Evolutionary conservation across 139 green algal species (phyloP), one percentile per base, ranked within the genome.

Genomic region (Edaphochlamys debaryana): DNA sequence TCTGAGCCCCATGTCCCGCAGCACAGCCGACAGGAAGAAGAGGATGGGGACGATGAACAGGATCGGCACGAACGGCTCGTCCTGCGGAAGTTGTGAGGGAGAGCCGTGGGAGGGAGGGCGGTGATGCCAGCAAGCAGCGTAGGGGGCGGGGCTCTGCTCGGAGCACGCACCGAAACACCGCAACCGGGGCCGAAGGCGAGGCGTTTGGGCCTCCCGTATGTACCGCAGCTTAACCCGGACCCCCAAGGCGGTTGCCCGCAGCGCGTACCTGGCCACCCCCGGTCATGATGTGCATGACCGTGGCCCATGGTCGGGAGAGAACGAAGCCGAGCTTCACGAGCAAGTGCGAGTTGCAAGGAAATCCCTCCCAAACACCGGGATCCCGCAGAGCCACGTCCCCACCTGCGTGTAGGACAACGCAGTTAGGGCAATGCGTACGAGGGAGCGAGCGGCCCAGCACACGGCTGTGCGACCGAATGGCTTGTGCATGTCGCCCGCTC

Each of bases 21-120:
- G 40, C 74, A 48, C 23, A 30, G 41, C 6, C 36, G 45, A 20
- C 13, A 30, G 11, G 8, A 71, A 45, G 58, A 80, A 76, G 15
- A 78, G 37, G 27, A 81, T 20, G 1, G 74, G 74, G 41, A 81
- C 74, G 29, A 70, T 62, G 40, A 81, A 81, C 3, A 81, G 74
- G 74, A 81, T 81, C n/a, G 74, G 74, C n/a, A 81, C 74, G 74
- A 72, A 71, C 19, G 62, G 56, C 74, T 81, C 60, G 62, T 71
- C 74, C 60, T 81, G 73, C 11, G 60, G 60, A 7, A 17, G 2
- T 30, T 8, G 13, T 23, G n/a, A n/a, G 60, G 60, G 2, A n/a
- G 60, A 11, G 2, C 20, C 11, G 30, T 11, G 60, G 60, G n/a
- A 22, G 60, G n/a, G 2, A 40, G 60, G 30, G 60, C 13, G 60